phyloP scores from a whole-genome alignment of 371 early-diverging fungal genomes.

The Coemansia sp. region DNA sequence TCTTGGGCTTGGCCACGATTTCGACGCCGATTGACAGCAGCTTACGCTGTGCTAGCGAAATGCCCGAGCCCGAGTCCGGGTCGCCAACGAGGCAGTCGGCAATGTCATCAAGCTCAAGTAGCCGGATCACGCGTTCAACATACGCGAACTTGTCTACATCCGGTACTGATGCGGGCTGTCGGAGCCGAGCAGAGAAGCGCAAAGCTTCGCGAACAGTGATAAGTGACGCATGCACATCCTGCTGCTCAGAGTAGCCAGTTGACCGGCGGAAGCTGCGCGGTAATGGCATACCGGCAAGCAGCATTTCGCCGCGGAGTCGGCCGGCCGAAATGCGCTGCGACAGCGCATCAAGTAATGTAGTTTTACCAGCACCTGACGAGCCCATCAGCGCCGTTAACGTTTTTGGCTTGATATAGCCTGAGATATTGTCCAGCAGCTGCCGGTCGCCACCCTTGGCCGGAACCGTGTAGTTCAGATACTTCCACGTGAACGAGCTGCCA shows the following conservation, averaged over 20 bases:
- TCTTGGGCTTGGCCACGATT: conserved; percentile 72
- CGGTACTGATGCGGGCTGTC: conserved; percentile 62
- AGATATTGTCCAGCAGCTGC: conserved; percentile 53
- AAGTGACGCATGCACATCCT: conserved; percentile 73
- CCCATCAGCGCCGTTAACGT: conserved; percentile 83
- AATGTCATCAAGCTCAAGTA: conserved; percentile 60
- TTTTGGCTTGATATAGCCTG: conserved; percentile 60
- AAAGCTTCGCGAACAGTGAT: conserved; percentile 63
- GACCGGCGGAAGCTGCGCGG: conserved; percentile 62
- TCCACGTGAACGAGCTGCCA: conserved; percentile 63
- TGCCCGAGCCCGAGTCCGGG: conserved; percentile 59
- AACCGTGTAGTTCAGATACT: conserved; percentile 60
- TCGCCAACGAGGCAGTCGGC: conserved; percentile 61
- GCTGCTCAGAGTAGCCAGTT: conserved; percentile 83
- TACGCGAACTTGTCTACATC: conserved; percentile 57
- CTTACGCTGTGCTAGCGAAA: conserved; percentile 66
- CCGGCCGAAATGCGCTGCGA: conserved; percentile 79
- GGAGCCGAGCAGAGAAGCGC: conserved; percentile 71
- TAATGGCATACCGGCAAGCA: conserved; percentile 57
- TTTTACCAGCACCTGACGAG: conserved; percentile 86
- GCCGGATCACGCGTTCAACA: conserved; percentile 69
- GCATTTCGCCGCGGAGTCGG: conserved; percentile 64
- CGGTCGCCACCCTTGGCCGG: conserved; percentile 59
- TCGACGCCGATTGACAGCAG: conserved; percentile 71
- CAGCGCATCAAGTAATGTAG: conserved; percentile 81